Percentiles rank a stretch among this genome's conserved stretches.
Conservation (phyloP, 139 green algal species). For the Ulvella scutata region DNA sequence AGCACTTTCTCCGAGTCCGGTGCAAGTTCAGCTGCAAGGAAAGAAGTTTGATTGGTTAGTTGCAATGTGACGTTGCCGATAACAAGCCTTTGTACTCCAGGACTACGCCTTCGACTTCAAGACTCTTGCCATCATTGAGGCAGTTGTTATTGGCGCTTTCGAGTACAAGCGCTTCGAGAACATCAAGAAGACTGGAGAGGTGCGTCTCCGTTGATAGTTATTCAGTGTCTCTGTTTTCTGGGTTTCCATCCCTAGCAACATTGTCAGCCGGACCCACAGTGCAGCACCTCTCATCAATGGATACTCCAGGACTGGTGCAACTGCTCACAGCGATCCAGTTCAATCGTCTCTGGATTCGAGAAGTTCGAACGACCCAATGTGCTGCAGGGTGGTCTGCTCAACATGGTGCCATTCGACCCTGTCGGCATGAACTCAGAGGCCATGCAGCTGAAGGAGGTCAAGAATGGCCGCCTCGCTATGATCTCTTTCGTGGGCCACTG, state of each 20-base stretch:
- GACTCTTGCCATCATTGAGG: constrained; percentile 41
- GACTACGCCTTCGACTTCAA: constrained; percentile 33
- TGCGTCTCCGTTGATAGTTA: no score
- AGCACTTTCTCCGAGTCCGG: not conserved
- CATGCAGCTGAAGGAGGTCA: constrained; percentile 62
- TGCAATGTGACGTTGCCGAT: no score
- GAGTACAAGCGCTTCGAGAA: constrained; percentile 71
- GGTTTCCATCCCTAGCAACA: no score
- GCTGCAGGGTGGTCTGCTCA: constrained; percentile 7
- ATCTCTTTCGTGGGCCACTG: constrained; percentile 79
- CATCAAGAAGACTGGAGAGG: constrained; percentile 68
- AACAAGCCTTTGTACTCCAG: no score
- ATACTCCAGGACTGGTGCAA: no score
- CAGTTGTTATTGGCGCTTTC: constrained; percentile 48
- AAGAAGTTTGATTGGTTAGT: not conserved
- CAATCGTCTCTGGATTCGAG: no score
- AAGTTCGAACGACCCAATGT: not conserved
- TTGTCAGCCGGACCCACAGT: constrained; percentile 12
- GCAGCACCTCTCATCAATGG: not conserved
- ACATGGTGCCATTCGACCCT: constrained; percentile 51
- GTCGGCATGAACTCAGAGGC: constrained; percentile 36
- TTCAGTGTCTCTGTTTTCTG: no score
- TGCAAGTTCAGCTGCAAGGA: not conserved
- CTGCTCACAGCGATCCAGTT: no score
- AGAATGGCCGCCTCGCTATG: constrained; percentile 70